Conservation (phyloP, 768 basidiomycete species). For the Panaeolus papilionaceus region DNA sequence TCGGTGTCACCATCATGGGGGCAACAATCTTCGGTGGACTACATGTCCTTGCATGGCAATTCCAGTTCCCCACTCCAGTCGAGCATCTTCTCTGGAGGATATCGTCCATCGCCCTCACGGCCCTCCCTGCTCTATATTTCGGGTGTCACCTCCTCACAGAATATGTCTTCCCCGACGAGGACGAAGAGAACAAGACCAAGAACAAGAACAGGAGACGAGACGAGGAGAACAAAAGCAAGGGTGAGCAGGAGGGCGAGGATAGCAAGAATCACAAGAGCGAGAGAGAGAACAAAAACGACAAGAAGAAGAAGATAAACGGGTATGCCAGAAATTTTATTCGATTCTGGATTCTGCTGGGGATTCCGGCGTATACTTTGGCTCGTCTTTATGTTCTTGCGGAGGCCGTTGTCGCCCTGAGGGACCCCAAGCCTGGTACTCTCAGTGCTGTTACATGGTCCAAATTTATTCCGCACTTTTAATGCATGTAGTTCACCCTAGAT, state of each 20-base stretch:
- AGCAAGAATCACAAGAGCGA: no score
- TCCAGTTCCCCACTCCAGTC: neutral
- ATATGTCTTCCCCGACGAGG: neutral
- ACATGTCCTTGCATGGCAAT: slow-evolving; percentile 5
- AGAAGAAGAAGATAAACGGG: no score
- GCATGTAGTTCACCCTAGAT: no score
- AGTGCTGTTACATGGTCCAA: slow-evolving; percentile 16
- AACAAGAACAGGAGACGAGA: no score
- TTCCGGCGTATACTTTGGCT: slow-evolving; percentile 11
- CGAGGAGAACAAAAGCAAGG: no score
- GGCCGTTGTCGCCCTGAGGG: slow-evolving; percentile 16
- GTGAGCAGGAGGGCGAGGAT: no score
- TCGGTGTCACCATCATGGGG: neutral
- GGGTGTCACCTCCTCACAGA: neutral
- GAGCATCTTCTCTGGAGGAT: neutral
- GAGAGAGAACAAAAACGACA: neutral
- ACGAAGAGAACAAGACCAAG: no score
- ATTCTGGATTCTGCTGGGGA: neutral
- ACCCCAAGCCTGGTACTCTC: slow-evolving; percentile 1
- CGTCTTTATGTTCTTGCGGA: slow-evolving; percentile 17
- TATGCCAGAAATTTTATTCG: neutral
- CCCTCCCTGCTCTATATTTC: neutral
- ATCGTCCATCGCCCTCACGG: neutral
- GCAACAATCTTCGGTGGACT: slow-evolving; percentile 11
- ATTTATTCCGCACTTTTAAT: slow-evolving; percentile 19